A percentile compares a stretch with the other conserved stretches of the same genome.
Evolutionary conservation across 2,329 filamentous ascomycete genomes (phyloP).

Genomic region (Pseudonectria foliicola): DNA sequence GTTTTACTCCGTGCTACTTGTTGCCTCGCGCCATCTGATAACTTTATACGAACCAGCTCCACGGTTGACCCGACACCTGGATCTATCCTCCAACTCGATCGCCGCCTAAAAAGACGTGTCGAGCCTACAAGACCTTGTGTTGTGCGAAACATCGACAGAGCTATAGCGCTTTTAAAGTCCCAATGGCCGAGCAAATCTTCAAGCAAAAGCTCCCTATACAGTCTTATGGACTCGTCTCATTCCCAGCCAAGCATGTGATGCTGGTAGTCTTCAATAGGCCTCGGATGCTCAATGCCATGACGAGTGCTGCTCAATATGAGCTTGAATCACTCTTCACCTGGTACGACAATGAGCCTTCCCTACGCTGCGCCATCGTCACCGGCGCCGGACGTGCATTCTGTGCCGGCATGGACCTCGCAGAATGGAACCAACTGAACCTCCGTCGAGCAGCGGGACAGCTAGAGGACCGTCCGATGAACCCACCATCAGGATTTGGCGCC

Average conservation of each 20-base stretch:
- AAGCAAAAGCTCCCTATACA: slow-evolving; percentile 13
- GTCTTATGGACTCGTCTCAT: slow-evolving; percentile 16
- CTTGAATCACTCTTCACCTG: slow-evolving; percentile 46
- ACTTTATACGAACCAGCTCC: too few species aligned
- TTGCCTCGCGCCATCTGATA: too few species aligned
- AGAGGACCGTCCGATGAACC: slow-evolving; percentile 19
- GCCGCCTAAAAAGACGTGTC: too few species aligned
- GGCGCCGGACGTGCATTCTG: slow-evolving; percentile 59
- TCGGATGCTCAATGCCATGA: slow-evolving; percentile 18
- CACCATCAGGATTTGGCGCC: slow-evolving; percentile 51
- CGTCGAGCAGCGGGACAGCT: slow-evolving; percentile 13
- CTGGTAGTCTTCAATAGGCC: slow-evolving; percentile 20
- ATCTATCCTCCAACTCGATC: too few species aligned
- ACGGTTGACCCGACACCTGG: too few species aligned
- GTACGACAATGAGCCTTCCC: slow-evolving; percentile 54
- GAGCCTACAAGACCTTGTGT: too few species aligned
- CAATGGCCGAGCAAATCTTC: slow-evolving; percentile 13
- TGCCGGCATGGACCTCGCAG: slow-evolving; percentile 58
- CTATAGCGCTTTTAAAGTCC: neutral
- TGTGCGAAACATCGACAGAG: too few species aligned
- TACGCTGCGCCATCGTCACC: slow-evolving; percentile 57
- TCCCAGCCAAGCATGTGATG: slow-evolving; percentile 18
- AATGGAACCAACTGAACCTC: slow-evolving; percentile 19
- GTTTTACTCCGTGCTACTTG: too few species aligned
- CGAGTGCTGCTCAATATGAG: slow-evolving; percentile 18